Conservation (phyloP, 345 rosid species). For the Trapa bicornis region DNA sequence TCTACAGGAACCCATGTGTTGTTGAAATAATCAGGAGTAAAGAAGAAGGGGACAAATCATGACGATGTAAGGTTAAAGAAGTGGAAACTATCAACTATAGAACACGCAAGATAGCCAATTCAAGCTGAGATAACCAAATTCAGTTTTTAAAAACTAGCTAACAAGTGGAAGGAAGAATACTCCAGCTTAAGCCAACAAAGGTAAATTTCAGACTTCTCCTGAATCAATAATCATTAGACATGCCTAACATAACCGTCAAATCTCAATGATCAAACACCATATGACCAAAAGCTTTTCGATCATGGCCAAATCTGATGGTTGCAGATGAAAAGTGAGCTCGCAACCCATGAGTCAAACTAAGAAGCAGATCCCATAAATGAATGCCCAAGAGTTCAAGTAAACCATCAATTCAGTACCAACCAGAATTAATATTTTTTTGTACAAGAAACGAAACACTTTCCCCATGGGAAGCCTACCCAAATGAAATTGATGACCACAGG, state of each 20-base stretch:
- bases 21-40: not conserved
- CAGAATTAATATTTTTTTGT: not conserved
- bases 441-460: not conserved
- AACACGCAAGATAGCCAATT: not conserved
- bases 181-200: not conserved
- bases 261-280: not conserved
- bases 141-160: not conserved
- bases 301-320: too few species aligned
- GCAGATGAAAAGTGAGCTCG: not conserved
- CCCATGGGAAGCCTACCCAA: constrained; percentile 35
- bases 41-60: not conserved
- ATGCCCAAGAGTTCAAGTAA: not conserved
- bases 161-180: not conserved
- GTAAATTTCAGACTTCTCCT: not conserved
- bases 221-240: not conserved
- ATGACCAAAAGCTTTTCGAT: not conserved
- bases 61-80: not conserved
- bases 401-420: not conserved
- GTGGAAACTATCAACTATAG: not conserved
- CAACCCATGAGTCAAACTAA: not conserved
- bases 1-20: constrained; percentile 29
- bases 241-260: not conserved
- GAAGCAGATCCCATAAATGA: constrained; percentile 4
- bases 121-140: not conserved
- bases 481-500: constrained; percentile 90